Evolutionary conservation across 306 rosid species (phyloP).

Genomic region (Rubus idaeus): DNA sequence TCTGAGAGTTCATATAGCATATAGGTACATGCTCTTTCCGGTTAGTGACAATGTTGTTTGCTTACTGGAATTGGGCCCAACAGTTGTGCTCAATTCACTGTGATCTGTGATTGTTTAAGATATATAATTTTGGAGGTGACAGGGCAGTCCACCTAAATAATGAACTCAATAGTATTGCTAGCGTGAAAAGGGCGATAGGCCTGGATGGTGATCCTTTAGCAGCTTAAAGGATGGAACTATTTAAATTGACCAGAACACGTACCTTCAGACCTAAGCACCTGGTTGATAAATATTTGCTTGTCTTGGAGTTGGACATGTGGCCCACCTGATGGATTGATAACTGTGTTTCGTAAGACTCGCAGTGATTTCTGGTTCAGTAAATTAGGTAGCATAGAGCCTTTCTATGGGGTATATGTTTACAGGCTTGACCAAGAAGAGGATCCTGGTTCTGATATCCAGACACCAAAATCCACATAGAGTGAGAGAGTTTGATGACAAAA

Average conservation of each 20-base stretch:
- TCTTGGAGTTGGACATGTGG: neutral
- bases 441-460: neutral
- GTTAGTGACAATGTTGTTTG: constrained; percentile 11
- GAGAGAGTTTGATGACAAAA: neutral
- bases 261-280: neutral
- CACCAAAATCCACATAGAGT: neutral
- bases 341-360: neutral
- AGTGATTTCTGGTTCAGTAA: neutral
- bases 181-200: neutral
- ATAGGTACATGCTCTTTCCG: neutral
- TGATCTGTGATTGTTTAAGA: neutral
- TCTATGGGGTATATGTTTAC: neutral
- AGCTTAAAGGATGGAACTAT: neutral
- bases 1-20: neutral
- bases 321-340: neutral
- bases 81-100: neutral
- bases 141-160: neutral
- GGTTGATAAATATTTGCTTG: neutral
- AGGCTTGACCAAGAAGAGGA: neutral
- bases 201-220: neutral
- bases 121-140: neutral
- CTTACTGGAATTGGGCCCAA: neutral
- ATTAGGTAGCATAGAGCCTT: neutral
- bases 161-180: neutral
- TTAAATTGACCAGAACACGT: neutral